Percentiles rank a stretch among this genome's conserved stretches.
Evolutionary conservation across 1,284 basidiomycete species (phyloP).

Genomic region (Naganishia sp.): DNA sequence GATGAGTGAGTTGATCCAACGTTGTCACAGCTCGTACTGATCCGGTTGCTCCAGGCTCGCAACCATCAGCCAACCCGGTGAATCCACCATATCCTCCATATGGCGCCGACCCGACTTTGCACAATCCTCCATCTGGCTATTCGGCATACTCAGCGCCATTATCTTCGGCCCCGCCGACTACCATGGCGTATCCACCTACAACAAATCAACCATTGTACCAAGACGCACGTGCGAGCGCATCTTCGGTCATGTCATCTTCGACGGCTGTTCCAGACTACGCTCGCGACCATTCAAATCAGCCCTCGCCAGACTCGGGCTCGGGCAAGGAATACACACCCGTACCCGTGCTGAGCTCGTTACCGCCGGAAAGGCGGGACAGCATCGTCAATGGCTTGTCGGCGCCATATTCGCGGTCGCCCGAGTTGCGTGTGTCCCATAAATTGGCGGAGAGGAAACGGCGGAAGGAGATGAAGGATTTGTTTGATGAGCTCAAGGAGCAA

Average conservation of each 20-base stretch:
- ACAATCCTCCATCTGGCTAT: slow-evolving; percentile 24
- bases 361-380: slow-evolving; percentile 33
- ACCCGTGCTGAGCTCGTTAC: slow-evolving; percentile 16
- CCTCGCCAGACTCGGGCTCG: background rate
- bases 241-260: slow-evolving; percentile 20
- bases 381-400: slow-evolving; percentile 61
- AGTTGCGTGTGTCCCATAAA: slow-evolving; percentile 89
- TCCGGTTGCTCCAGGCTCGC: slow-evolving; percentile 16
- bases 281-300: background rate
- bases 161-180: background rate
- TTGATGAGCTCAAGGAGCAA: slow-evolving; percentile 88
- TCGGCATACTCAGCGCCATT: background rate
- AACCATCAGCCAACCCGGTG: slow-evolving; percentile 31
- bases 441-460: slow-evolving; percentile 89
- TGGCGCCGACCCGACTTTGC: slow-evolving; percentile 34
- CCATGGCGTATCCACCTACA: slow-evolving; percentile 1
- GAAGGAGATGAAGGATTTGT: slow-evolving; percentile 96
- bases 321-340: slow-evolving; percentile 16
- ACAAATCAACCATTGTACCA: slow-evolving; percentile 12
- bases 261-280: slow-evolving; percentile 13
- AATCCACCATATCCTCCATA: slow-evolving; percentile 40
- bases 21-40: background rate
- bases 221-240: slow-evolving; percentile 10
- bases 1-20: slow-evolving; percentile 39
- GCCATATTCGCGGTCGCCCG: slow-evolving; percentile 90